These are phyloP conservation scores for Dianthus caryophyllus DNA, from an alignment of 148 eudicot genomes.

Conservation along the genomic window DNA sequence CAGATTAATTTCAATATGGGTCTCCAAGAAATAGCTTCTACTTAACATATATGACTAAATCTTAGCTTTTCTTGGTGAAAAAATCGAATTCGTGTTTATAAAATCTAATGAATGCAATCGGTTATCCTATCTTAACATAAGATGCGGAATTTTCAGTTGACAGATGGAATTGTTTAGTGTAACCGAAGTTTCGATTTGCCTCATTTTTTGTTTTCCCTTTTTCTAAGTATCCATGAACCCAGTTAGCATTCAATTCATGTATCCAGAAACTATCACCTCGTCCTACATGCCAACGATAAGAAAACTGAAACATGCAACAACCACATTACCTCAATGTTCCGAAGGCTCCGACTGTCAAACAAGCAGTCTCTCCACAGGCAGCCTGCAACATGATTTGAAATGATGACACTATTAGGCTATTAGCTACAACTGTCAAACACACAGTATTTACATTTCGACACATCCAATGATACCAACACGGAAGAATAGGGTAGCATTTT, in stretches of 20 bases:
- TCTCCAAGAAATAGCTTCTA: neutral
- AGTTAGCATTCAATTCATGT: constrained; percentile 3
- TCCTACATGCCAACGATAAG: neutral
- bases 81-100: neutral
- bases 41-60: too few species aligned
- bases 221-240: neutral
- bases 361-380: neutral
- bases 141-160: too few species aligned
- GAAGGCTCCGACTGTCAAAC: neutral
- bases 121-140: too few species aligned
- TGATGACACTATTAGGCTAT: neutral
- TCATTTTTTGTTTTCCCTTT: neutral
- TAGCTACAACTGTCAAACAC: neutral
- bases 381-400: neutral
- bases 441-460: neutral
- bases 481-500: constrained; percentile 3
- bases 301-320: neutral
- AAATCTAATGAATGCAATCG: too few species aligned
- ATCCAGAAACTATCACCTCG: neutral
- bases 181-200: neutral
- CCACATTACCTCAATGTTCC: neutral
- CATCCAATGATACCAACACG: neutral
- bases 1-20: neutral
- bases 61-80: too few species aligned
- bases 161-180: too few species aligned